Percentiles rank a stretch among this genome's conserved stretches.
Evolutionary conservation across 805 yeast genomes (phyloP).

Genomic region (Myxozyma lipomycoides): DNA sequence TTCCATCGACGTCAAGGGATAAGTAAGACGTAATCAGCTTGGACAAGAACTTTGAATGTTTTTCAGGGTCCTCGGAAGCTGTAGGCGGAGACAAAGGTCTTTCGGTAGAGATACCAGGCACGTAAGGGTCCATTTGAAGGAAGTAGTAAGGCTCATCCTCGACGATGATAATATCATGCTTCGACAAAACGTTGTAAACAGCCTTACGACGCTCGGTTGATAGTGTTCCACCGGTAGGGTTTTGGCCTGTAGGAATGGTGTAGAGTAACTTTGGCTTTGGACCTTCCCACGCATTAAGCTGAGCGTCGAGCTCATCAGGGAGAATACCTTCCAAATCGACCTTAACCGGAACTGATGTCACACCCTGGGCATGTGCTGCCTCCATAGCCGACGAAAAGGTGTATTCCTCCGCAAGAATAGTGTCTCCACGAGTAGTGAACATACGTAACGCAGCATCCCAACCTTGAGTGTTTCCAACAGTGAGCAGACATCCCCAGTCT

Average conservation of each 20-base stretch:
- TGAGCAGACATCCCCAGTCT: slow-evolving; percentile 69
- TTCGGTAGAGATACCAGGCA: slow-evolving; percentile 11
- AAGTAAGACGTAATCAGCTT: slow-evolving; percentile 61
- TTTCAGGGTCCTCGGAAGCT: slow-evolving; percentile 38
- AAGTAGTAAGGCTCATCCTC: slow-evolving; percentile 89
- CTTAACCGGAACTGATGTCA: slow-evolving; percentile 59
- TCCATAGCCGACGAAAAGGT: slow-evolving; percentile 72
- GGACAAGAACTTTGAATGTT: slow-evolving; percentile 45
- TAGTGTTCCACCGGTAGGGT: slow-evolving; percentile 75
- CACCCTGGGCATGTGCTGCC: slow-evolving; percentile 59
- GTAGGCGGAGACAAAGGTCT: slow-evolving; percentile 30
- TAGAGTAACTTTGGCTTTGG: slow-evolving; percentile 41
- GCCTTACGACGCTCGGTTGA: slow-evolving; percentile 52
- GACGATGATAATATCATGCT: slow-evolving; percentile 64
- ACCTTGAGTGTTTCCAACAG: slow-evolving; percentile 85
- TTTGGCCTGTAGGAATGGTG: slow-evolving; percentile 59
- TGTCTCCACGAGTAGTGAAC: slow-evolving; percentile 62
- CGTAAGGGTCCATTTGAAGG: slow-evolving; percentile 47
- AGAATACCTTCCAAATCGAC: slow-evolving; percentile 63
- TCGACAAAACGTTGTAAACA: slow-evolving; percentile 57
- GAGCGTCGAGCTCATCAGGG: slow-evolving; percentile 52
- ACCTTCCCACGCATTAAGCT: slow-evolving; percentile 59
- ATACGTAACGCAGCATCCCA: slow-evolving; percentile 82
- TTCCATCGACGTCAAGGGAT: slow-evolving; percentile 68
- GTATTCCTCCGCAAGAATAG: slow-evolving; percentile 70